phyloP scores from a whole-genome alignment of 371 early-diverging fungal genomes.

The Mortierella sp. region DNA sequence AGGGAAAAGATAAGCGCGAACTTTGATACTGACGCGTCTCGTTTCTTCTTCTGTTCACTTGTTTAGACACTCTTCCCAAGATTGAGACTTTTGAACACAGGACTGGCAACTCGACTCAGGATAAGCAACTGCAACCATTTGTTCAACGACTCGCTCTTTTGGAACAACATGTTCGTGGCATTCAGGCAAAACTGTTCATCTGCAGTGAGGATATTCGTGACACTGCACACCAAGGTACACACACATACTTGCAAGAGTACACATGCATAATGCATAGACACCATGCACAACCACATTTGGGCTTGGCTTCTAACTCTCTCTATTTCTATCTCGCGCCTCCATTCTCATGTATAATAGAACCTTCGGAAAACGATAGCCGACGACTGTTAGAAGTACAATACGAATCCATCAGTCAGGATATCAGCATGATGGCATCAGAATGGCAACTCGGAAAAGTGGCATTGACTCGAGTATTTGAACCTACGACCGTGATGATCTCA shows the following conservation, averaged over 20 bases:
- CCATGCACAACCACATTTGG: too few relatives aligned
- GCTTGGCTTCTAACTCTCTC: background rate
- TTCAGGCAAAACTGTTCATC: conserved; percentile 58
- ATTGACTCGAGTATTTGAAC: conserved; percentile 46
- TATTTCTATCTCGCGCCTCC: background rate
- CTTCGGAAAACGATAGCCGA: conserved; percentile 38
- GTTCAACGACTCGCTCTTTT: conserved; percentile 53
- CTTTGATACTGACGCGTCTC: too few relatives aligned
- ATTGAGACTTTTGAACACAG: conserved; percentile 43
- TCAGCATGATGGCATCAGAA: conserved; percentile 54
- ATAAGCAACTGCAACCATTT: conserved; percentile 49
- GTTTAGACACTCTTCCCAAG: conserved; percentile 44
- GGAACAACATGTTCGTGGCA: conserved; percentile 56
- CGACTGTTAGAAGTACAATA: conserved; percentile 50
- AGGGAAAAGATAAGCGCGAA: too few relatives aligned
- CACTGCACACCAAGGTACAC: conserved; percentile 34
- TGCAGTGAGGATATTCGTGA: conserved; percentile 57
- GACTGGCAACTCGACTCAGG: conserved; percentile 20
- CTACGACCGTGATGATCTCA: conserved; percentile 6
- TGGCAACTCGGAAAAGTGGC: conserved; percentile 57
- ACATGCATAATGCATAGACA: too few relatives aligned
- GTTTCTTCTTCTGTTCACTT: background rate
- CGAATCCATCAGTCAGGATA: conserved; percentile 55
- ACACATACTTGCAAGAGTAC: background rate
- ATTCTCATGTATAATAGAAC: conserved; percentile 3